These are phyloP conservation scores for Asterochloris sp. DNA, from an alignment of 139 green algal species.

Conservation along the genomic window DNA sequence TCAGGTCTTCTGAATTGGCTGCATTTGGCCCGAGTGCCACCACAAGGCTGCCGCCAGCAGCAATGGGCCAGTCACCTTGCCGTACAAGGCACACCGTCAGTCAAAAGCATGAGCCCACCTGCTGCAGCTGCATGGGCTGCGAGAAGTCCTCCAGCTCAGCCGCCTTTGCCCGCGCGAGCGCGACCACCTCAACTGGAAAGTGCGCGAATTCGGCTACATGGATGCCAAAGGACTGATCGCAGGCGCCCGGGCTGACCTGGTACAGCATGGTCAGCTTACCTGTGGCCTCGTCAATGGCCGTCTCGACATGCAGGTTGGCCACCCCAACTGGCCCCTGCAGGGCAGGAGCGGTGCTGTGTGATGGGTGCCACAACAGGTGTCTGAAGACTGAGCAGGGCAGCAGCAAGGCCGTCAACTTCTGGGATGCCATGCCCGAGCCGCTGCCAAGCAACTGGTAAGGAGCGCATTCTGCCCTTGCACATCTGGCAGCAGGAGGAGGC, in stretches of 20 bases:
- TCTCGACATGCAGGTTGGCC: slow-evolving; percentile 76
- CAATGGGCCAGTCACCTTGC: neutral
- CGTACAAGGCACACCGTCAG: neutral
- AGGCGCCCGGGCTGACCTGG: slow-evolving; percentile 75
- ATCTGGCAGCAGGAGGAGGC: too few species aligned
- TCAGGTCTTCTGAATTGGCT: neutral
- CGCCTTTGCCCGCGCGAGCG: slow-evolving; percentile 67
- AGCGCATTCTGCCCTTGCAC: too few species aligned
- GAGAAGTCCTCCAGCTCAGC: slow-evolving; percentile 70
- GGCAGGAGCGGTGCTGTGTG: neutral
- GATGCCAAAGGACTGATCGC: slow-evolving; percentile 94
- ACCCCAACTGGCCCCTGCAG: slow-evolving; percentile 53
- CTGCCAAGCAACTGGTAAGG: too few species aligned
- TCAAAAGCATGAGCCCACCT: neutral
- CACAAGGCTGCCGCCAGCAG: neutral
- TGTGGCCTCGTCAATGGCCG: slow-evolving; percentile 59
- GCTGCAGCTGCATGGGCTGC: neutral
- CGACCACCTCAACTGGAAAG: slow-evolving; percentile 83
- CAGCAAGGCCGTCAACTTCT: too few species aligned
- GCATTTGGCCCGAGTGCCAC: neutral
- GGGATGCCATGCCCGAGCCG: too few species aligned
- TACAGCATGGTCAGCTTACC: slow-evolving; percentile 92
- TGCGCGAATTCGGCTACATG: slow-evolving; percentile 87
- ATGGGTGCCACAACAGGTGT: neutral
- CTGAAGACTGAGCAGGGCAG: too few species aligned